A percentile compares a stretch with the other conserved stretches of the same genome.
These are phyloP conservation scores for Penicillium argentinense DNA, from an alignment of 495 filamentous ascomycete genomes.

Conservation along the genomic window DNA sequence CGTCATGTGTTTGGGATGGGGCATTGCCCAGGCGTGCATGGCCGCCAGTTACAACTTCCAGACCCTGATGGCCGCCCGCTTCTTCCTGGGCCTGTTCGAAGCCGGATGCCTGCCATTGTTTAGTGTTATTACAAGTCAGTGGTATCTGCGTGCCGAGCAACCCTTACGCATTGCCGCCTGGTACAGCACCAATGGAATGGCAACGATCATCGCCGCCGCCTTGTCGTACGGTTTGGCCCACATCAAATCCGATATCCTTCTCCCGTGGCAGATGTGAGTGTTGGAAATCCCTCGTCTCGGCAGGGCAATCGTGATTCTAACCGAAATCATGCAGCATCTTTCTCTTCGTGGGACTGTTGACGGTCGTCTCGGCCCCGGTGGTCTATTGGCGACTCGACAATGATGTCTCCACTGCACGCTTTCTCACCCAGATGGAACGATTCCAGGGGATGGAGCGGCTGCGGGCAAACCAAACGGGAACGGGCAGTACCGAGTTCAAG, in stretches of 20 bases:
- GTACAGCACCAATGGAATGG: constrained; percentile 51
- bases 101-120: constrained; percentile 62
- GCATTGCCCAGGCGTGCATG: constrained; percentile 46
- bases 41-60: constrained; percentile 44
- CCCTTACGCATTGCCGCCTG: constrained; percentile 49
- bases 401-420: constrained; percentile 54
- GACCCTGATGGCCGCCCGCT: constrained; percentile 45
- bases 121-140: constrained; percentile 48
- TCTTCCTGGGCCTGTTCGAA: constrained; percentile 51
- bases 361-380: constrained; percentile 42
- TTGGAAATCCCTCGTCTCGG: neutral
- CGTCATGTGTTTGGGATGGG: constrained; percentile 53
- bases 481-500: constrained; percentile 47
- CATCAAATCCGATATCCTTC: constrained; percentile 49
- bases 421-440: constrained; percentile 59
- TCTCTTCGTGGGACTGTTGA: constrained; percentile 51
- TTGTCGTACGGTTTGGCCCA: constrained; percentile 54
- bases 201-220: constrained; percentile 47
- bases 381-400: constrained; percentile 48
- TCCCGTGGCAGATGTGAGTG: constrained; percentile 63
- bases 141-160: constrained; percentile 52
- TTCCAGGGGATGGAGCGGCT: constrained; percentile 60
- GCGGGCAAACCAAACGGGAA: constrained; percentile 62
- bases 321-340: constrained; percentile 31
- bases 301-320: neutral